phyloP scores from a whole-genome alignment of 2,329 filamentous ascomycete species.

The Aspergillus sclerotialis region DNA sequence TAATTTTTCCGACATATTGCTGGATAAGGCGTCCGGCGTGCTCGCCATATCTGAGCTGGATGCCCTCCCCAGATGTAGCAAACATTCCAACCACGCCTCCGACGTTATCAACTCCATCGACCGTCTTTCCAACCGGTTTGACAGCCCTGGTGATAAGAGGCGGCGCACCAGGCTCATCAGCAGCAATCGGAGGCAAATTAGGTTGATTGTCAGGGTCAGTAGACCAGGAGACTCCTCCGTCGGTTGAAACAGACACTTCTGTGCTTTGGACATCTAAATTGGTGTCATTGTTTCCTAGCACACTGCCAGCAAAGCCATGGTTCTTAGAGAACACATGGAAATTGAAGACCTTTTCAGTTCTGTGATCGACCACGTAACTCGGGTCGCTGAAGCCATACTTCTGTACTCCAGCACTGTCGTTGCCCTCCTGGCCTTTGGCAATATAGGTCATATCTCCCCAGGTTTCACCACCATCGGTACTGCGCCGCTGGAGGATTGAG shows the following conservation, averaged over 20 bases:
- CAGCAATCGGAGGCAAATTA: not conserved
- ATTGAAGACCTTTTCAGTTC: not conserved
- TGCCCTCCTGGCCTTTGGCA: not conserved
- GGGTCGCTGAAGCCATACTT: not conserved
- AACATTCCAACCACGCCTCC: not conserved
- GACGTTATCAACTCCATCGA: not conserved
- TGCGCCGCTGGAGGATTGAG: constrained; percentile 9
- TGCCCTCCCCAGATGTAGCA: not conserved
- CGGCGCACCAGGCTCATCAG: not conserved
- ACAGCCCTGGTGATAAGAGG: not conserved
- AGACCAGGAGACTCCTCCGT: not conserved
- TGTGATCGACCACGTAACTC: not conserved
- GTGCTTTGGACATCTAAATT: not conserved
- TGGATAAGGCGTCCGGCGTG: not conserved
- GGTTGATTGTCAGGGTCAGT: not conserved
- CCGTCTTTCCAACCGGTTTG: not conserved
- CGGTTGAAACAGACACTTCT: not conserved
- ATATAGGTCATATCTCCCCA: not conserved
- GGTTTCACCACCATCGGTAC: not conserved
- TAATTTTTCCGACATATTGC: not conserved
- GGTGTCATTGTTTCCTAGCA: not conserved
- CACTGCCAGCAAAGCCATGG: not conserved
- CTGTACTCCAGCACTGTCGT: not conserved
- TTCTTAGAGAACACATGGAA: not conserved
- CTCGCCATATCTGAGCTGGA: not conserved